Evolutionary conservation across 2,329 filamentous ascomycete genomes (phyloP).

Genomic region (Magnaporthiopsis rhizophila): DNA sequence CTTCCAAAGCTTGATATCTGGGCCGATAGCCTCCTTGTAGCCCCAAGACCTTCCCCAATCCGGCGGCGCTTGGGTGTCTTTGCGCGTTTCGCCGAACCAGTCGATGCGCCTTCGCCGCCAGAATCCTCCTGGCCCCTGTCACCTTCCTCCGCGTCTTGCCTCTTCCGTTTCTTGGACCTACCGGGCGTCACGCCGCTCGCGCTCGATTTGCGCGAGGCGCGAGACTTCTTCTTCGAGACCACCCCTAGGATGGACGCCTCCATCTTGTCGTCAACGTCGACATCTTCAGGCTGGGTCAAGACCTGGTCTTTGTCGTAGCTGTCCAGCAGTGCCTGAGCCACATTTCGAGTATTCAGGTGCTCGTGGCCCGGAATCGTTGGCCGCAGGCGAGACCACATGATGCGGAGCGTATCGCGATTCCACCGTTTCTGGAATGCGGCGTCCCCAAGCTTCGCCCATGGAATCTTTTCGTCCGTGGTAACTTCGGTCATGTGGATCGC

Average conservation of each 20-base stretch:
- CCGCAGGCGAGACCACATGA: conserved; percentile 16
- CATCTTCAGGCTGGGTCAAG: conserved; percentile 10
- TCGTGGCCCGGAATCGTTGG: conserved; percentile 12
- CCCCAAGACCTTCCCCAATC: neutral
- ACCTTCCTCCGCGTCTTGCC: conserved; percentile 16
- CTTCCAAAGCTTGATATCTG: neutral
- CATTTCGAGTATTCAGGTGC: conserved; percentile 9
- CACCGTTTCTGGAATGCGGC: conserved; percentile 10
- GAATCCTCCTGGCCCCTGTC: conserved; percentile 2
- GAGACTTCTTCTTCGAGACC: neutral
- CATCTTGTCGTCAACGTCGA: conserved; percentile 9
- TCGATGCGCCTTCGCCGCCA: too few species aligned
- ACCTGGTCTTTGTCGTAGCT: conserved; percentile 9
- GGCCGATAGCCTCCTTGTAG: neutral
- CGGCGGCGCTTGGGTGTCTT: conserved; percentile 8
- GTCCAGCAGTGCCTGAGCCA: conserved; percentile 12
- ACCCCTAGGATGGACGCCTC: neutral
- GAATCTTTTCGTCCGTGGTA: conserved; percentile 36
- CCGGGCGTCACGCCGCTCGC: conserved; percentile 9
- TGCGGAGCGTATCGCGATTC: conserved; percentile 12
- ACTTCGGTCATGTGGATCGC: conserved; percentile 34
- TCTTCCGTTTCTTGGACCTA: conserved; percentile 23
- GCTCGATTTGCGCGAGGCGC: conserved; percentile 3
- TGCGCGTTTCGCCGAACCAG: conserved; percentile 1
- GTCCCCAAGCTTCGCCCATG: conserved; percentile 34